A percentile compares a stretch with the other conserved stretches of the same genome.
Conservation (phyloP, 176 grass and related monocot species). For the Pontederia paniculata region DNA sequence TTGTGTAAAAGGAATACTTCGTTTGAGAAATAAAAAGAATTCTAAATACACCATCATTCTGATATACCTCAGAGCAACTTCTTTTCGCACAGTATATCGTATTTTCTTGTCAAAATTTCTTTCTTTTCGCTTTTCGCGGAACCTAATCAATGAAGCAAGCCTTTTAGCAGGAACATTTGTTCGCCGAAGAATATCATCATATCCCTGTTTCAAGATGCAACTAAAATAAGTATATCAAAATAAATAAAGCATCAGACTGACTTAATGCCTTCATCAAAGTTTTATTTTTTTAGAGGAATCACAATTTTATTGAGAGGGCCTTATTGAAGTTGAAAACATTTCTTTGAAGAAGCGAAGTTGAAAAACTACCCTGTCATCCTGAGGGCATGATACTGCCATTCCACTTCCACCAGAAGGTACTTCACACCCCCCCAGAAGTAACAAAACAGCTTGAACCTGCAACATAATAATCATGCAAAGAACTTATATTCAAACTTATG, state of each 20-base stretch:
- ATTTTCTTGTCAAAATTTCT: slow-evolving; percentile 99
- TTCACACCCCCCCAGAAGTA: slow-evolving; percentile 60
- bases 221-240: not conserved
- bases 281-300: not conserved
- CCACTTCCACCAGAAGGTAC: slow-evolving; percentile 35
- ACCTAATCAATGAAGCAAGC: slow-evolving; percentile 79
- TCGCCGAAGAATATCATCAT: slow-evolving; percentile 73
- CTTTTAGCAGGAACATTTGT: slow-evolving; percentile 81
- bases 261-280: not conserved
- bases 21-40: too few relatives aligned
- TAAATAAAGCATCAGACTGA: not conserved
- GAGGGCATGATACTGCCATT: slow-evolving; percentile 32
- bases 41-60: not conserved
- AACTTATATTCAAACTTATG: not conserved
- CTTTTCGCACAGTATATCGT: slow-evolving; percentile 82
- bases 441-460: slow-evolving; percentile 81
- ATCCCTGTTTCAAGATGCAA: slow-evolving; percentile 40
- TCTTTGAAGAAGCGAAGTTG: too few relatives aligned
- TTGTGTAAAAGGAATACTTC: too few relatives aligned
- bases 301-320: not conserved
- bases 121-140: slow-evolving; percentile 87
- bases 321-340: slow-evolving; percentile 7
- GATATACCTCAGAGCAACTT: slow-evolving; percentile 78
- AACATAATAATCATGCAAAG: slow-evolving; percentile 20
- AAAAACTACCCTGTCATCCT: slow-evolving; percentile 37